Percentiles rank a stretch among this genome's conserved stretches.
phyloP scores from a whole-genome alignment of 1,139 yeast genomes.

The Yamadazyma buinensis region DNA sequence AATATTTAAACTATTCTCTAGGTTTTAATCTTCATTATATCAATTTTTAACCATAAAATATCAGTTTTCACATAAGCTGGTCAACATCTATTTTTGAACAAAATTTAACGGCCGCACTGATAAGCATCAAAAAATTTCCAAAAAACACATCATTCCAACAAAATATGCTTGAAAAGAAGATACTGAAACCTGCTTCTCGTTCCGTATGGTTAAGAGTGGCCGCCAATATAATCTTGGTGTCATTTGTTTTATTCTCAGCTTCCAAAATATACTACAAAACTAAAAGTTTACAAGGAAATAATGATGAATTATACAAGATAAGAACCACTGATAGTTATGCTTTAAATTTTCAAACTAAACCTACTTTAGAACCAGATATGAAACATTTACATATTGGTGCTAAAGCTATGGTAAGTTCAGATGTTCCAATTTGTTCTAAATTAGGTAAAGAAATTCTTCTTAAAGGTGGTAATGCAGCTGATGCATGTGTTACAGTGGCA shows the following conservation, averaged over 20 bases:
- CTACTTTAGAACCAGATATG: slow-evolving; percentile 30
- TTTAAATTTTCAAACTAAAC: slow-evolving; percentile 13
- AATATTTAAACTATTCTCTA: too few relatives aligned
- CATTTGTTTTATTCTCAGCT: background rate
- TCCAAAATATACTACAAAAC: background rate
- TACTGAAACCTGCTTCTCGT: background rate
- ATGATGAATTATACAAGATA: slow-evolving; percentile 1
- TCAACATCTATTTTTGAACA: too few relatives aligned
- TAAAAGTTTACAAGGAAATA: background rate
- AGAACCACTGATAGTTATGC: slow-evolving; percentile 4
- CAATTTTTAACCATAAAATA: too few relatives aligned
- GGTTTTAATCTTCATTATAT: too few relatives aligned
- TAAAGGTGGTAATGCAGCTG: slow-evolving; percentile 80
- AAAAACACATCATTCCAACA: too few relatives aligned
- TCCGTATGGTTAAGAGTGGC: background rate
- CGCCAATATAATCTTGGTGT: background rate
- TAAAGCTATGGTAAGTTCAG: slow-evolving; percentile 73
- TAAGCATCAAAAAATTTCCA: too few relatives aligned
- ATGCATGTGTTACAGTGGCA: slow-evolving; percentile 87
- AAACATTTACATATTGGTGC: slow-evolving; percentile 27
- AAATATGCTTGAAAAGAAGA: too few relatives aligned
- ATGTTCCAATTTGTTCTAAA: slow-evolving; percentile 66
- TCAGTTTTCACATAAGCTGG: too few relatives aligned
- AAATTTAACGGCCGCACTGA: background rate
- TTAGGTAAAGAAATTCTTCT: slow-evolving; percentile 61